Conservation (phyloP, 2,329 filamentous ascomycete genomes). For the Talaromyces sp. region DNA sequence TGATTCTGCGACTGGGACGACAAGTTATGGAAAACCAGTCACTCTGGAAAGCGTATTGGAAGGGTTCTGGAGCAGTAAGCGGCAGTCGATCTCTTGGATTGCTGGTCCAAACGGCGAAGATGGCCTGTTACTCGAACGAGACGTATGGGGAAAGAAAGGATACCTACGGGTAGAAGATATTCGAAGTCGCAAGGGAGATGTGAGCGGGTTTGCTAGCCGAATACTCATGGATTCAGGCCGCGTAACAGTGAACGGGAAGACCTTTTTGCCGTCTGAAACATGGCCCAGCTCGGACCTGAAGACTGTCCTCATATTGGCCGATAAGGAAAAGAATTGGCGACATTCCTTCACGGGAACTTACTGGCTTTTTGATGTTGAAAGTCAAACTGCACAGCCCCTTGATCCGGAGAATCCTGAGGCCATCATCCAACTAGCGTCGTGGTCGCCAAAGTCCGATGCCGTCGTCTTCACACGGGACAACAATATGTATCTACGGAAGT, state of each 20-base stretch:
- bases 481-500: conserved; percentile 75
- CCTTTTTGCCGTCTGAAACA: conserved; percentile 54
- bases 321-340: conserved; percentile 72
- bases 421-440: conserved; percentile 75
- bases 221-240: conserved; percentile 66
- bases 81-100: conserved; percentile 42
- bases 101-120: conserved; percentile 53
- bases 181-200: conserved; percentile 47
- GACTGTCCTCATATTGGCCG: conserved; percentile 76
- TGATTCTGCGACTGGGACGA: conserved; percentile 23
- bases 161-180: conserved; percentile 88
- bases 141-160: conserved; percentile 54
- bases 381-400: conserved; percentile 70
- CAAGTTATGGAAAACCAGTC: conserved; percentile 35
- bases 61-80: conserved; percentile 31
- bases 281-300: conserved; percentile 78
- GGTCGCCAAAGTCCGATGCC: conserved; percentile 82
- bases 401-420: conserved; percentile 61
- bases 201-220: conserved; percentile 47
- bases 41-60: conserved; percentile 37
- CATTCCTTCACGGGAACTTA: conserved; percentile 83
- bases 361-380: conserved; percentile 85
- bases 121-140: conserved; percentile 72
- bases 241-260: conserved; percentile 56
- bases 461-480: conserved; percentile 87